These are phyloP conservation scores for Exsudoporus floridanus DNA, from an alignment of 1,284 basidiomycete genomes.

Conservation along the genomic window DNA sequence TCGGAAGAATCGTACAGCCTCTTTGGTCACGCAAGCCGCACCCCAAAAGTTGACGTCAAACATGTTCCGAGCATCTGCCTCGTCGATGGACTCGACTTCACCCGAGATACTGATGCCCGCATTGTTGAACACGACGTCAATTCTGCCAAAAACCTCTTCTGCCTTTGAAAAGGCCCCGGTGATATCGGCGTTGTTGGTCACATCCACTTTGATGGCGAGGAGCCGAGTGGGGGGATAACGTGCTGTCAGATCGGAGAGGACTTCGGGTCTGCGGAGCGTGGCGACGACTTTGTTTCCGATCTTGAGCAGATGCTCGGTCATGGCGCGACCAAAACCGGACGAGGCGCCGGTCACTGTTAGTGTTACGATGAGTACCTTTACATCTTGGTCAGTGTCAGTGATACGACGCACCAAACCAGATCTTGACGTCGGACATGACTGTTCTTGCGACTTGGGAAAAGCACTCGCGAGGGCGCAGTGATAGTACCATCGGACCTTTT, in stretches of 20 bases:
- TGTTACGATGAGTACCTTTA: background rate
- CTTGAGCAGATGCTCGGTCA: slow-evolving; percentile 30
- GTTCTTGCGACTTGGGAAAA: background rate
- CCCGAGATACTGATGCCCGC: slow-evolving; percentile 22
- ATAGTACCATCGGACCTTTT: background rate
- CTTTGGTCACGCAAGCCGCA: slow-evolving; percentile 30
- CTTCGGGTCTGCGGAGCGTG: slow-evolving; percentile 33
- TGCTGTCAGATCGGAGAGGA: slow-evolving; percentile 29
- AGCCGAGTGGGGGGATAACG: slow-evolving; percentile 34
- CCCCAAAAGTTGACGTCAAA: slow-evolving; percentile 42
- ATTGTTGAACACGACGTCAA: slow-evolving; percentile 46
- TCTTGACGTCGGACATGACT: slow-evolving; percentile 18
- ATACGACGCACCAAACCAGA: slow-evolving; percentile 20
- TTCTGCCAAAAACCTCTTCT: slow-evolving; percentile 37
- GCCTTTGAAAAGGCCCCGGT: slow-evolving; percentile 35
- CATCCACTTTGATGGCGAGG: slow-evolving; percentile 42
- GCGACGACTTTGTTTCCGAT: slow-evolving; percentile 38
- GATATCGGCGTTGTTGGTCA: slow-evolving; percentile 33
- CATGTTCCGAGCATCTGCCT: slow-evolving; percentile 28
- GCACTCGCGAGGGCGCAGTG: too few species aligned
- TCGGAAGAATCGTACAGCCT: slow-evolving; percentile 38
- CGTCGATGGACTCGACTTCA: slow-evolving; percentile 23
- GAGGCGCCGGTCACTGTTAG: slow-evolving; percentile 29
- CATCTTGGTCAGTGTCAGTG: too few species aligned
- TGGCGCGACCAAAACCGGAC: slow-evolving; percentile 30